Evolutionary conservation across 73 alveolate genomes (phyloP).

Genomic region (Paramecium biaurelia): DNA sequence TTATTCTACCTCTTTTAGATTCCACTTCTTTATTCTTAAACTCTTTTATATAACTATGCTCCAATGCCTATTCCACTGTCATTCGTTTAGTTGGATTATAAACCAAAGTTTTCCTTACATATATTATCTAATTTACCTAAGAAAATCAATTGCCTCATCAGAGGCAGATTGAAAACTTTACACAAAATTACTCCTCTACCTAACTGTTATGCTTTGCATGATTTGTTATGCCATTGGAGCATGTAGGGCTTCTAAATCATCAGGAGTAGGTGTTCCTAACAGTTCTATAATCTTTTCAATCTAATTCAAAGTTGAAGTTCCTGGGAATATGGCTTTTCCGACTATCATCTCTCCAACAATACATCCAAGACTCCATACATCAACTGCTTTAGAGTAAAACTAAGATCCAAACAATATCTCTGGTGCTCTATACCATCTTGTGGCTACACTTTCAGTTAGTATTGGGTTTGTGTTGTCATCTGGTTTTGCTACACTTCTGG

Average conservation of each 20-base stretch:
- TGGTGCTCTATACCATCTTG: slow-evolving; percentile 97
- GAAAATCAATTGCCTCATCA: slow-evolving; percentile 77
- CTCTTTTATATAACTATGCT: slow-evolving; percentile 27
- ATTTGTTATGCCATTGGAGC: slow-evolving; percentile 75
- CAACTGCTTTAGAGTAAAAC: slow-evolving; percentile 80
- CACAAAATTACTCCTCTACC: slow-evolving; percentile 61
- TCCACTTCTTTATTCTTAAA: slow-evolving; percentile 11
- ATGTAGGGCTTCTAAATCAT: slow-evolving; percentile 74
- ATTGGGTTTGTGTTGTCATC: slow-evolving; percentile 64
- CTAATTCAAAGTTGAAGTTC: slow-evolving; percentile 80
- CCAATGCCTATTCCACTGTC: slow-evolving; percentile 67
- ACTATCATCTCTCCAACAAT: slow-evolving; percentile 85
- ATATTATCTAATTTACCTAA: neutral
- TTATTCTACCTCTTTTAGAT: slow-evolving; percentile 64
- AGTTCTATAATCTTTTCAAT: slow-evolving; percentile 74
- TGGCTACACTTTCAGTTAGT: slow-evolving; percentile 86
- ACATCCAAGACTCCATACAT: slow-evolving; percentile 96
- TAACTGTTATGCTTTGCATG: slow-evolving; percentile 64
- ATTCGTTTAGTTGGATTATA: slow-evolving; percentile 73
- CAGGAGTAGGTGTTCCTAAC: slow-evolving; percentile 77
- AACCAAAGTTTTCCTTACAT: slow-evolving; percentile 66
- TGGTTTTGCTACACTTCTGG: slow-evolving; percentile 53
- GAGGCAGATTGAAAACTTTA: slow-evolving; percentile 67
- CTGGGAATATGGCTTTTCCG: slow-evolving; percentile 90
- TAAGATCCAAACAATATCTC: slow-evolving; percentile 86